Evolutionary conservation across 2,329 filamentous ascomycete species (phyloP), one percentile per base, ranked within the genome.

Genomic region (Colletotrichum sojae): DNA sequence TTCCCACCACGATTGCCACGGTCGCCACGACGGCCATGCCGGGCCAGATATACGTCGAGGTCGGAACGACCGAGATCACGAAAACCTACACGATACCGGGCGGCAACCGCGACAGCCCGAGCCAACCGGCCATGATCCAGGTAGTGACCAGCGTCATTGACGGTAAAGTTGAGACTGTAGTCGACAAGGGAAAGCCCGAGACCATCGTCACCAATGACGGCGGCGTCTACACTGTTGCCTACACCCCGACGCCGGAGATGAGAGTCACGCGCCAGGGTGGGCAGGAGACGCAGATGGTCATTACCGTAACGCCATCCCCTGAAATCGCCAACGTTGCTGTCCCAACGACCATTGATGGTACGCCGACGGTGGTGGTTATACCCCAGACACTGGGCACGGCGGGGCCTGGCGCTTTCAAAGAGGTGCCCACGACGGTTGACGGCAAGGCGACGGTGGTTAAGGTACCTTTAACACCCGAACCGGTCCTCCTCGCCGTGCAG

Each of bases 1-100:
- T 71, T 12, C 70, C 62, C 0, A 54, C 55, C 2, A 65, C 62
- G 2, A 20, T 56, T 15, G 18, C 45, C 5, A 62, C 61, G 13
- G 45, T 60, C 5, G 22, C 20, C 9, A 70, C 66, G 0, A 56
- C 52, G 5, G 61, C 55, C 1, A 48, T 25, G 1, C 22, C 62
- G 2, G 31, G 31, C 3, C 56, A 63, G 45, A 58, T 66, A 2
- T 73, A 73, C 22, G 62, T 71, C 4, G 25, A 59, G 18, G 51
- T 73, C 27, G 75, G 75, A 0, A 68, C 46, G 10, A 72, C 73
- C 16, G 73, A 71, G n/a, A 73, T 76, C 36, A 74, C 71, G 2
- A 63, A 61, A 2, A 62, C 70, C 10, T 67, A 72, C 18, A 76
- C 76, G 0, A 31, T 52, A 10, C 67, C 49, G 2, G 60, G 43